A percentile compares a stretch with the other conserved stretches of the same genome.
Conservation (phyloP, 441 rosid species). For the Brassica balearica region DNA sequence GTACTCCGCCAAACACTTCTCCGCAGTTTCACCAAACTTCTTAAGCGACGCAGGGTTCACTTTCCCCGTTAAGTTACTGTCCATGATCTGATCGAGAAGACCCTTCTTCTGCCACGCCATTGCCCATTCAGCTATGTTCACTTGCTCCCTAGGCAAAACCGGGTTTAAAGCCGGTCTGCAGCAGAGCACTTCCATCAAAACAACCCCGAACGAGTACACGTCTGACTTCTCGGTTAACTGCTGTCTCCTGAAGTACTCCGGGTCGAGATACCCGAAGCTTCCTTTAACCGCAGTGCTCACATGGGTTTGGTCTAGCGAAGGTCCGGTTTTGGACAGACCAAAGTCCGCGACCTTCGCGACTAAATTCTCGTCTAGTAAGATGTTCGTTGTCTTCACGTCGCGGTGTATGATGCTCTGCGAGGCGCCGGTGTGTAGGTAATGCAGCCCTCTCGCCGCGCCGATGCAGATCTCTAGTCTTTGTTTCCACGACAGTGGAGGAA, state of each 20-base stretch:
- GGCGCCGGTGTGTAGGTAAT: slow-evolving; percentile 96
- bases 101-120: slow-evolving; percentile 98
- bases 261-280: slow-evolving; percentile 96
- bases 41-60: slow-evolving; percentile 83
- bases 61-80: slow-evolving; percentile 77
- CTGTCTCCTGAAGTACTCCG: slow-evolving; percentile 97
- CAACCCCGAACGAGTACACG: slow-evolving; percentile 97
- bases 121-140: slow-evolving; percentile 98
- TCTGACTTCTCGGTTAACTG: slow-evolving; percentile 95
- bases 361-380: slow-evolving; percentile 86
- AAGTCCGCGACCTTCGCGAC: slow-evolving; percentile 98
- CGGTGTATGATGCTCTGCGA: slow-evolving; percentile 96
- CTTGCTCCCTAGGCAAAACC: slow-evolving; percentile 92
- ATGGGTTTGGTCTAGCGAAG: slow-evolving; percentile 91
- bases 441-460: slow-evolving; percentile 95
- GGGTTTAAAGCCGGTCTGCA: slow-evolving; percentile 96
- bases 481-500: slow-evolving; percentile 86
- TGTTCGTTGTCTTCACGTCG: slow-evolving; percentile 96
- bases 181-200: slow-evolving; percentile 94
- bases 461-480: slow-evolving; percentile 95
- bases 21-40: slow-evolving; percentile 96
- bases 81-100: slow-evolving; percentile 92
- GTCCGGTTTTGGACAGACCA: slow-evolving; percentile 97
- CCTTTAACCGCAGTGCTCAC: slow-evolving; percentile 99
- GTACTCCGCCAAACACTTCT: slow-evolving; percentile 93